Evolutionary conservation across 352 stramenopile species (phyloP), one percentile per base, ranked within the genome.

Genomic region (Phytophthora uliginosa): DNA sequence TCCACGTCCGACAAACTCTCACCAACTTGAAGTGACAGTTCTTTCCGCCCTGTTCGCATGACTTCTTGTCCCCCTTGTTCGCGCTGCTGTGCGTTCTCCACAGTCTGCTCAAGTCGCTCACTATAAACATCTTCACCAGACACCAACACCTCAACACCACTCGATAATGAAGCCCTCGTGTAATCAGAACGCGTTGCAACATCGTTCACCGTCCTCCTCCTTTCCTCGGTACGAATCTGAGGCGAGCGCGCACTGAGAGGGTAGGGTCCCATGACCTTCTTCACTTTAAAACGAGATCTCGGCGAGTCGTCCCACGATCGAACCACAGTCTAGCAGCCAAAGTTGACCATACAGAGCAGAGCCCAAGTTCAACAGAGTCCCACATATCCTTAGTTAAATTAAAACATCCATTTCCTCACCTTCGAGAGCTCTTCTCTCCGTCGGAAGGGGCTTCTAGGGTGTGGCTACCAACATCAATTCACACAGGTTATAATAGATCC

Each of bases 401-500:
- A n/a, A 52, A 18, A 4, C 6, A 31, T 26, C 48, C 8, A 31
- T 31, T 4, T 50, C 28, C 57, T 15, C 50, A 89, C 81, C 79
- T 76, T 56, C 17, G 69, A 72, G 5, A 74, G 48, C 54, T 85
- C 79, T 6, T 83, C 62, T 55, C 79, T 86, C 52, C 81, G 68
- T 6, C 68, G 57, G 34, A 87, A 89, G 5, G 75, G 83, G 50
- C 81, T 89, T 48, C 71, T 68, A 10, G 79, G 77, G 38, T 88
- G 75, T 9, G 69, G 58, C 75, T 84, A 40, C 36, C 31, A 68
- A 24, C 2, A 34, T 53, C 5, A 55, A 20, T 7, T 57, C 31
- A 15, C 20, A 12, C 24, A 66, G 22, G 13, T 42, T 33, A 40
- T 13, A 40, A 31, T 33, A 9, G 17, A 42, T 42, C 34, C 34